Conservation (phyloP, 2,329 filamentous ascomycete species). For the Monosporascus cannonballus region DNA sequence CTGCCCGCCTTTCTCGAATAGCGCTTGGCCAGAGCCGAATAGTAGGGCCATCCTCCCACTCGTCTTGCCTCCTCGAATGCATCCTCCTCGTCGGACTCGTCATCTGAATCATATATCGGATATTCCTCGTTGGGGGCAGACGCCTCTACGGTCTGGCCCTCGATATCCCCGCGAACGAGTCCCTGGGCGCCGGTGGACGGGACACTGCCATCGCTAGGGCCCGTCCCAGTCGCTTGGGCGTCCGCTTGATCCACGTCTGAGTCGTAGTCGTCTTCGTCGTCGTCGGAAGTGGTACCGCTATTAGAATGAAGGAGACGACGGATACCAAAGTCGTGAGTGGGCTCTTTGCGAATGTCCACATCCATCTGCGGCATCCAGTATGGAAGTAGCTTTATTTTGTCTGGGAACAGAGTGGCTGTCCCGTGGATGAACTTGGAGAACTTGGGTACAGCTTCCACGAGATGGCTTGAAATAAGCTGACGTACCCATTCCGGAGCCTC, state of each 20-base stretch:
- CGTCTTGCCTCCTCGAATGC: conserved; percentile 71
- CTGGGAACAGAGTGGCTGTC: conserved; percentile 78
- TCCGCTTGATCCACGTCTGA: conserved; percentile 56
- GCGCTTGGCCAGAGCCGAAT: conserved; percentile 48
- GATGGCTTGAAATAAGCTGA: conserved; percentile 84
- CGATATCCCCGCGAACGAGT: conserved; percentile 52
- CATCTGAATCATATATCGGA: conserved; percentile 85
- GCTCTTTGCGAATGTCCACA: conserved; percentile 90
- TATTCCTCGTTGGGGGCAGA: conserved; percentile 62
- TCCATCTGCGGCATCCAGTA: conserved; percentile 99
- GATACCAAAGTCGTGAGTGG: conserved; percentile 85
- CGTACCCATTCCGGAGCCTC: conserved; percentile 96
- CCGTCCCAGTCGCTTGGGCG: conserved; percentile 25
- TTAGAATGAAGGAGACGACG: conserved; percentile 70
- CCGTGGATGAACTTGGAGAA: conserved; percentile 99
- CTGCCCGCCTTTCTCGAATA: conserved; percentile 38
- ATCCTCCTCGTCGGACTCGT: conserved; percentile 71
- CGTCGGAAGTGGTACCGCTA: conserved; percentile 70
- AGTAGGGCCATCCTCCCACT: conserved; percentile 72
- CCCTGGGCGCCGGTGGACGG: conserved; percentile 14
- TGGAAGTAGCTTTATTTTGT: conserved; percentile 80
- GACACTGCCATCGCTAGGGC: conserved; percentile 11
- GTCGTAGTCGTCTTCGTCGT: conserved; percentile 68
- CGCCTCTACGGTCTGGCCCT: conserved; percentile 70
- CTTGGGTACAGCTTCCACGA: conserved; percentile 98